Base-by-base conservation (phyloP, 805 yeast genomes). In the Komagataella phaffii region DNA sequence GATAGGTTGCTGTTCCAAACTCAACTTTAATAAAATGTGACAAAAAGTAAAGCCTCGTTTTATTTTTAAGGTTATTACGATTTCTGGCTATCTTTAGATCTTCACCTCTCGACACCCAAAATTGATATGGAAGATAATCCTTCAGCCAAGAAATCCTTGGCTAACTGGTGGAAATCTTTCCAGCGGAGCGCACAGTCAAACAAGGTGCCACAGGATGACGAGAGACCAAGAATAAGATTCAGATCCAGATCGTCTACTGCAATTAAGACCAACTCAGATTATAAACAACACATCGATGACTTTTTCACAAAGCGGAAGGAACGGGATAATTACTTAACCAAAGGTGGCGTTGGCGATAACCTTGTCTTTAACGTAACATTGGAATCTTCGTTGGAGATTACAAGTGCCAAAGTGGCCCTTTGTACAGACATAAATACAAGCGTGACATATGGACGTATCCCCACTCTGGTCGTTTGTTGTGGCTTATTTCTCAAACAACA, bases 161-260 rank as follows among this genome's bases (percentile, higher is more conserved):
- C 64, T 6, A 55, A 55, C 49, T 62, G 66, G 68, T 63, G 66
- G 67, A 64, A 63, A 52, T 59, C 56, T 30, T 30, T 30, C 12
- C 40, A 30, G 40, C 8, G 40, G 10, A 30, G 23, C 53, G 63
- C 50, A 61, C 53, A 24, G 56, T 43, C 24, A 49, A 43, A 21
- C 43, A 18, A 44, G 43, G 52, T 12, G n/a, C 57, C 61, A 7
- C 61, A 63, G 12, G 53, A 23, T 6, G 54, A 24, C 6, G 49
- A 62, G 45, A 68, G 81, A 50, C 81, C 81, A 1, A 63, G 75
- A 17, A 57, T 77, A 44, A 71, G 76, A 49, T 77, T 73, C 56
- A 76, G 76, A 58, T 70, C 79, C 17, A 63, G 79, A 44, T 75
- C 80, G 19, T 68, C 79, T 14, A 76, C 74, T 57, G 72, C 72